Evolutionary conservation across 495 filamentous ascomycete species (phyloP).

Genomic region (Haplographium delicatum): DNA sequence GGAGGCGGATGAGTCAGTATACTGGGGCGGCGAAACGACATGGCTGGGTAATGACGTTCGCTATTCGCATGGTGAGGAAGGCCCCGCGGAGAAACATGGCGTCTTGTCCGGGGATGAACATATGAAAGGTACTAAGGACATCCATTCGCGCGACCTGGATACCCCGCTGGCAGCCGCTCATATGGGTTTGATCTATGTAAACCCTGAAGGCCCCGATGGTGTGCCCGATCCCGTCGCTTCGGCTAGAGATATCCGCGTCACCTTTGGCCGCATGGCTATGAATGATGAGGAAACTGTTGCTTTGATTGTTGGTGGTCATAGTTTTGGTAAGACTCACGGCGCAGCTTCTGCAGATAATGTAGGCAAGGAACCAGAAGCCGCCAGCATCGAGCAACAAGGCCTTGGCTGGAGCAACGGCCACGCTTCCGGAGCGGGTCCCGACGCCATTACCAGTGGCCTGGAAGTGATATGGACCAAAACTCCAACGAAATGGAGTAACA

Average conservation of each 20-base stretch:
- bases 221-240: slow-evolving; percentile 61
- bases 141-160: slow-evolving; percentile 57
- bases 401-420: slow-evolving; percentile 60
- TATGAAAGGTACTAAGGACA: slow-evolving; percentile 41
- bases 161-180: slow-evolving; percentile 57
- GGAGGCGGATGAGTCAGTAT: slow-evolving; percentile 66
- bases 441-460: slow-evolving; percentile 67
- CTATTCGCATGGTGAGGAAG: slow-evolving; percentile 46
- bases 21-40: slow-evolving; percentile 68
- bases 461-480: slow-evolving; percentile 72
- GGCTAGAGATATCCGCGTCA: slow-evolving; percentile 61
- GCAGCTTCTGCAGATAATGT: slow-evolving; percentile 53
- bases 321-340: slow-evolving; percentile 72
- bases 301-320: slow-evolving; percentile 68
- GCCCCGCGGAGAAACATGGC: slow-evolving; percentile 34
- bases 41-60: slow-evolving; percentile 68
- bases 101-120: slow-evolving; percentile 43
- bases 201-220: slow-evolving; percentile 70
- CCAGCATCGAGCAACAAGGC: slow-evolving; percentile 56
- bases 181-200: slow-evolving; percentile 75
- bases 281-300: slow-evolving; percentile 73
- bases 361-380: slow-evolving; percentile 58
- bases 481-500: slow-evolving; percentile 62
- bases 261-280: slow-evolving; percentile 74
- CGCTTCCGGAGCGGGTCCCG: slow-evolving; percentile 53